Base-by-base conservation (phyloP, 768 basidiomycete genomes). In the Phanerodontia chrysosporium region DNA sequence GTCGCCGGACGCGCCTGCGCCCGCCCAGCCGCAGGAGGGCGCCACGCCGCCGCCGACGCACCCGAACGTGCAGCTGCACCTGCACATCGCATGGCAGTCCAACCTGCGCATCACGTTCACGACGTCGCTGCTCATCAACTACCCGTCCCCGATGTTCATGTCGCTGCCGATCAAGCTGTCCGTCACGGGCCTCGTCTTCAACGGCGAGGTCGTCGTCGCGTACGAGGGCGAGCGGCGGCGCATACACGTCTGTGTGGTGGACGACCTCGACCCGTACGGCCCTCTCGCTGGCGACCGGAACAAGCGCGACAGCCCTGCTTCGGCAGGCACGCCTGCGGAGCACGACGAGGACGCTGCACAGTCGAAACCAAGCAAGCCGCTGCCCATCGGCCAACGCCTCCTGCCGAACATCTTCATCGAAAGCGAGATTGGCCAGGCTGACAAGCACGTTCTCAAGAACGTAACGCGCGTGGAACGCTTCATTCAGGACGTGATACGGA, bases 71-170 rank as follows among this genome's bases (percentile, higher is more conserved):
- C 97, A 99, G 69, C 73, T 97, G 3, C 95, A 98, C 69, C 77
- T 99, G 0, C 85, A 87, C 66, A 75, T 98, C 45, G 80, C 83
- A 30, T 96, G 96, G 86, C 83, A 87, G 54, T 92, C 95, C 10
- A 87, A 97, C 71, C 78, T 98, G 9, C 87, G 90, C 16, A 79
- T 99, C 64, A 91, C 90, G 8, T 80, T 99, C 57, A 86, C 91
- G 29, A 98, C 97, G 0, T 95, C 93, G 9, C 81, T 98, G 27
- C 83, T 95, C 61, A 95, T 99, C 73, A 97, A 99, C 74, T 98
- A 98, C 71, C 97, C 97, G 5, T 94, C 94, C 0, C 88, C 89
- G 0, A 83, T 89, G 70, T 98, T 99, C 80, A 98, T 99, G 95
- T 87, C 92, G 14, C 81, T 99, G 25, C 97, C 97, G 7, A 91